A percentile compares a stretch with the other conserved stretches of the same genome.
phyloP scores from a whole-genome alignment of 1,139 yeast species.

The Blastobotrys petasosporus region DNA sequence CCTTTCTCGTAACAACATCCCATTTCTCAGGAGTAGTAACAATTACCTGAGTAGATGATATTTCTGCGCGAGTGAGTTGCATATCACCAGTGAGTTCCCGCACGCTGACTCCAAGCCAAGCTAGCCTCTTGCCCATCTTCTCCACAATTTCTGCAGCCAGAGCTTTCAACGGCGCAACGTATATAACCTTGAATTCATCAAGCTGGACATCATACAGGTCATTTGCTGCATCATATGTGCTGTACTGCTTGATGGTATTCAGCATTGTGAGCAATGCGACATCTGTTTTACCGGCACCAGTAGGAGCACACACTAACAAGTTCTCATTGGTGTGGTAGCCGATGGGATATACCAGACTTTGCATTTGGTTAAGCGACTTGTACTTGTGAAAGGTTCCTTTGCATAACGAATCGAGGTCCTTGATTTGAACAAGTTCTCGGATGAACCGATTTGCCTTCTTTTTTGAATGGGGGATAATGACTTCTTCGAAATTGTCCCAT shows the following conservation, averaged over 20 bases:
- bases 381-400: constrained; percentile 81
- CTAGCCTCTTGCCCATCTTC: constrained; percentile 69
- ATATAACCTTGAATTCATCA: constrained; percentile 82
- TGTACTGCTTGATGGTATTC: constrained; percentile 69
- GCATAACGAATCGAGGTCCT: constrained; percentile 69
- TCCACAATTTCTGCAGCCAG: constrained; percentile 96
- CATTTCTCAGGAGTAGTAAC: constrained; percentile 98
- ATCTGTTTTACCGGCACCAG: constrained; percentile 99
- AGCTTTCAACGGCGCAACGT: constrained; percentile 95
- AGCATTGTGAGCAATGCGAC: constrained; percentile 84
- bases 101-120: constrained; percentile 81
- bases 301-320: constrained; percentile 97
- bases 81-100: constrained; percentile 95
- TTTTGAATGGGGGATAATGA: constrained; percentile 71
- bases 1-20: constrained; percentile 97
- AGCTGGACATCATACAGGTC: constrained; percentile 60
- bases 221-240: constrained; percentile 42
- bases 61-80: constrained; percentile 84
- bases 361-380: constrained; percentile 75
- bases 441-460: constrained; percentile 42
- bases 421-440: constrained; percentile 50
- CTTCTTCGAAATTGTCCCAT: constrained; percentile 66
- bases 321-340: constrained; percentile 93
- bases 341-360: constrained; percentile 83
- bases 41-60: constrained; percentile 77